Evolutionary conservation across 495 filamentous ascomycete species (phyloP), one percentile per base, ranked within the genome.

Genomic region (Podospora tetraspora): DNA sequence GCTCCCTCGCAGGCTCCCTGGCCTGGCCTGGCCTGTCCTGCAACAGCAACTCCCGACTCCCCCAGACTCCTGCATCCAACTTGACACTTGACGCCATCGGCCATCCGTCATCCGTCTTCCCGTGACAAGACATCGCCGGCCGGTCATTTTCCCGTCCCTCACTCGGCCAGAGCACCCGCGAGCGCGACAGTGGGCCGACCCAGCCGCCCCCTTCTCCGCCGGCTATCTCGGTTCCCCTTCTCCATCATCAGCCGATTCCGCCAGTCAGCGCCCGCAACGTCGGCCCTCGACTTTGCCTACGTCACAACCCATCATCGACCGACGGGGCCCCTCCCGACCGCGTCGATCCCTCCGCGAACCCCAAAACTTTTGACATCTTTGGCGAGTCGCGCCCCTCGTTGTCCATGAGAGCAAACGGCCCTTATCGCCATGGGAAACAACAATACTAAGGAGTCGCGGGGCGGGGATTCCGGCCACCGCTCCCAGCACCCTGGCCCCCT

Each of bases 381-480:
- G 43, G 43, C 43, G 19, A 52, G 19, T 9, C 19, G 43, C 43
- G 43, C 43, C 43, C 16, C 16, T 52, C 5, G 43, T 52, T 13
- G 37, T 52, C 43, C 43, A 52, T 52, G 43, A 52, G 43, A 52
- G 43, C 43, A 52, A n/a, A 7, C 43, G 6, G 9, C 43, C 43
- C 27, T 22, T 22, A 62, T 62, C 61, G 61, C 25, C 63, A 78
- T 78, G 76, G 76, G 76, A 29, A 78, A 78, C 58, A 24, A 69
- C 52, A 78, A 68, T 65, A 77, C 76, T 58, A 77, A 73, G 52
- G 76, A 78, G 65, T 73, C 76, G 29, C 75, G 76, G 59, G 62
- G 64, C 27, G 71, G 72, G 29, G 75, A 77, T 69, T 68, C 56
- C 27, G 24, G 66, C 64, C 70, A 73, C 27, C 76, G 75, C 60